A percentile compares a stretch with the other conserved stretches of the same genome.
These are phyloP conservation scores for Umbelopsis sp. DNA, from an alignment of 192 early-diverging fungal species.

Conservation along the genomic window DNA sequence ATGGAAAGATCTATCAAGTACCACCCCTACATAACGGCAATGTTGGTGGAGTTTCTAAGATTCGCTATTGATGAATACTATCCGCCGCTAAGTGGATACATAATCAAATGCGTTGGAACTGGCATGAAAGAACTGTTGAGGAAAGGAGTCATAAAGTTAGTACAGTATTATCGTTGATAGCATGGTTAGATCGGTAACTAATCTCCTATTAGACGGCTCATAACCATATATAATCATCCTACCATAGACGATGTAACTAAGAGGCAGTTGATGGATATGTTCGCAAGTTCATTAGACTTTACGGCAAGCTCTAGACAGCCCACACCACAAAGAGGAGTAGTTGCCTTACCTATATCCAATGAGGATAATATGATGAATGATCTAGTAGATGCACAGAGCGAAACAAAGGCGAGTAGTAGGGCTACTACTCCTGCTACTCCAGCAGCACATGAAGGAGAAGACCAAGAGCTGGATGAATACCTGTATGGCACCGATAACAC, in stretches of 20 bases:
- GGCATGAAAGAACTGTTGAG: slow-evolving; percentile 62
- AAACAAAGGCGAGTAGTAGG: not conserved
- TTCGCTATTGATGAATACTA: slow-evolving; percentile 61
- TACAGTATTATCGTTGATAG: not conserved
- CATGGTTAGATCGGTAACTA: not conserved
- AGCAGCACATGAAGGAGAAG: slow-evolving; percentile 13
- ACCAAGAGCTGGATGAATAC: slow-evolving; percentile 32
- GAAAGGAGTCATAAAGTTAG: slow-evolving; percentile 66
- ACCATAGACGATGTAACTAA: slow-evolving; percentile 22
- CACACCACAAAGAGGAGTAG: not conserved
- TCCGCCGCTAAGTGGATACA: slow-evolving; percentile 47
- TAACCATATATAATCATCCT: slow-evolving; percentile 32
- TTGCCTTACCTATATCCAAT: not conserved
- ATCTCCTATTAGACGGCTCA: slow-evolving; percentile 24
- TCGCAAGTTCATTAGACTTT: slow-evolving; percentile 27
- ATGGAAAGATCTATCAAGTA: slow-evolving; percentile 68
- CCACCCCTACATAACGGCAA: slow-evolving; percentile 65
- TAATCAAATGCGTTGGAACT: slow-evolving; percentile 48
- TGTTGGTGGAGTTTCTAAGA: slow-evolving; percentile 69
- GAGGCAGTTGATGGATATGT: slow-evolving; percentile 30
- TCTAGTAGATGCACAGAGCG: not conserved
- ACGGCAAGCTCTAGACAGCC: not conserved
- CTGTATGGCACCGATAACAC: slow-evolving; percentile 22
- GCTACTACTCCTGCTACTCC: slow-evolving; percentile 11
- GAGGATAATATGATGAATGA: not conserved